Evolutionary conservation across 2,329 filamentous ascomycete species (phyloP), one percentile per base, ranked within the genome.

Genomic region (Pseudogymnoascus sp.): DNA sequence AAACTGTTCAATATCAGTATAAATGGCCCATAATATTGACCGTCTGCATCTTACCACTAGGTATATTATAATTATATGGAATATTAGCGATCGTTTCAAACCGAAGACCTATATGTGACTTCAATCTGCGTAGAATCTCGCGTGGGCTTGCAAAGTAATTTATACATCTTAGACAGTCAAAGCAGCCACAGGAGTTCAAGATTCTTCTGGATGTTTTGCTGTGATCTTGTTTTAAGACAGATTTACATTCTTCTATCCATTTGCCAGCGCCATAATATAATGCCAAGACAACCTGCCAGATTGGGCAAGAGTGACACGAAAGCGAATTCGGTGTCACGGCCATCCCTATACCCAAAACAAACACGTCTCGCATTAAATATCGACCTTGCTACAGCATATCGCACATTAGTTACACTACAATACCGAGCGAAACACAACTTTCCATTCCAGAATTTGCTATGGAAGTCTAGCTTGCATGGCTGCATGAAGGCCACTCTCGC

Each of bases 401-500:
- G 26, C 46, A 53, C 26, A 19, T 19, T 16, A 53, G 46, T 53
- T 53, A 53, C 46, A 53, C 46, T 16, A 3, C 26, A 31, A 16
- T 19, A 8, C 26, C 26, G 4, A 10, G 4, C 46, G 14, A 31
- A 16, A 2, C 46, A 53, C 46, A 26, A 50, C 43, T 28, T n/a
- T 10, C 14, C 14, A 53, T 31, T 53, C 46, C 46, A 53, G 46
- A 53, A 53, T 16, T 10, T n/a, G n/a, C n/a, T n/a, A 53, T 31
- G 26, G 46, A 53, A 31, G 46, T 53, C 46, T 53, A 31, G 46
- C 28, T 14, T 11, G 46, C 46, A 53, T 53, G 46, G 46, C 24
- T 53, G 46, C 46, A 53, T 53, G 46, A 53, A 53, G 26, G 26
- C 46, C 46, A 53, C 46, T 53, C 46, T 53, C 46, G 46, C 46